Evolutionary conservation across 129 eudicot species (phyloP), one percentile per base, ranked within the genome.

Genomic region (Ambrosia trifida): DNA sequence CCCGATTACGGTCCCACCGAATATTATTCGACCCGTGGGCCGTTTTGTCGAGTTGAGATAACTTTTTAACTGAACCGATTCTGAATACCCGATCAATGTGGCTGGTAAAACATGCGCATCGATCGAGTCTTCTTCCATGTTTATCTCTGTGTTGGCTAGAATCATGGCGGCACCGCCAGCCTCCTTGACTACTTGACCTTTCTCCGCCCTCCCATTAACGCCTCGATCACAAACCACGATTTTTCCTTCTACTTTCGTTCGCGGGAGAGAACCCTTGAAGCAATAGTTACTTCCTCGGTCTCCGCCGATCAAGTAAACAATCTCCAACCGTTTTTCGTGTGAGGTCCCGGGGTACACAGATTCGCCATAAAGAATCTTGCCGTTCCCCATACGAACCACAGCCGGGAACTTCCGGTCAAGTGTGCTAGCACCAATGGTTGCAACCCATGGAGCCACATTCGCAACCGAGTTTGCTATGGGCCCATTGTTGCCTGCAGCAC

Each of bases 151-250:
- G 71, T 94, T 94, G 5, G 94, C 87, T 13, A 94, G 69, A 24
- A 94, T 85, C 99, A 94, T 94, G 30, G 91, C 99, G 20, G 85
- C 96, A 11, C 97, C 99, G 0, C 99, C 97, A 1, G 94, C 89
- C 72, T 85, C 91, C 75, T 83, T 85, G 75, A 94, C 99, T 1
- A 81, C 80, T 68, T 83, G 86, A 20, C 99, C 99, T 71, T 95
- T 90, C 38, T 88, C 97, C 2, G 97, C 97, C 76, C 97, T 66
- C 36, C 97, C 96, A 30, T 95, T 95, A 11, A 95, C 75, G 3
- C 97, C 99, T 53, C 99, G 79, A 38, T 95, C 95, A 49, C 97
- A 90, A 46, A 90, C 84, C 69, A 95, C 99, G 83, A 95, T 90
- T 73, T 95, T 95, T 6, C 99, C 96, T 3, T 38, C 58, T 14